These are phyloP conservation scores for Prunus yedoensis DNA, from an alignment of 331 rosid species.

Conservation along the genomic window DNA sequence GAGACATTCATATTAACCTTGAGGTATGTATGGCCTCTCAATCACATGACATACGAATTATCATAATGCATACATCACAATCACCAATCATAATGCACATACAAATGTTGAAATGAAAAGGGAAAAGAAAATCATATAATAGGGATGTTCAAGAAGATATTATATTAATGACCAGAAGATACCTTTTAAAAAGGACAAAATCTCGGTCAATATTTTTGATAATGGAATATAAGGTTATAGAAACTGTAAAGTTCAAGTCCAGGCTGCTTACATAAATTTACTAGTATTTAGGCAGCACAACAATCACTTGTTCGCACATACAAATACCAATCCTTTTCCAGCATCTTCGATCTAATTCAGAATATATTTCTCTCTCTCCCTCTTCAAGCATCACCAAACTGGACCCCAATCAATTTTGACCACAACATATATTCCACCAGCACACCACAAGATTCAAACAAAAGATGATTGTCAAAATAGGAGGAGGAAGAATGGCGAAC, in stretches of 20 bases:
- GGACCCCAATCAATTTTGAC: neutral
- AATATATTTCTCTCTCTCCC: neutral
- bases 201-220: neutral
- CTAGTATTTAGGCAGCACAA: neutral
- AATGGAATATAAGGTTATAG: neutral
- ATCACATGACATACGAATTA: neutral
- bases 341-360: neutral
- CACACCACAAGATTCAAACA: neutral
- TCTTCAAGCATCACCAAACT: neutral
- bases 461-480: too few relatives aligned
- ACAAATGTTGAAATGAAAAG: neutral
- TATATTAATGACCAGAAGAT: neutral
- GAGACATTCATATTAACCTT: neutral
- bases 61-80: neutral
- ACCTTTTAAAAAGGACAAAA: neutral
- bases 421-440: neutral
- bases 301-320: neutral
- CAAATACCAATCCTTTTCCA: neutral
- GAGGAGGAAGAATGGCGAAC: too few relatives aligned
- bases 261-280: neutral
- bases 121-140: neutral
- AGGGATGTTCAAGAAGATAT: neutral
- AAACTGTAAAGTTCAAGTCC: neutral
- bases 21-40: neutral
- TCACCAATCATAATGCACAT: neutral